Percentiles rank a stretch among this genome's conserved stretches.
These are phyloP conservation scores for Fraxinus ornus DNA, from an alignment of 305 asterid species.

Conservation along the genomic window DNA sequence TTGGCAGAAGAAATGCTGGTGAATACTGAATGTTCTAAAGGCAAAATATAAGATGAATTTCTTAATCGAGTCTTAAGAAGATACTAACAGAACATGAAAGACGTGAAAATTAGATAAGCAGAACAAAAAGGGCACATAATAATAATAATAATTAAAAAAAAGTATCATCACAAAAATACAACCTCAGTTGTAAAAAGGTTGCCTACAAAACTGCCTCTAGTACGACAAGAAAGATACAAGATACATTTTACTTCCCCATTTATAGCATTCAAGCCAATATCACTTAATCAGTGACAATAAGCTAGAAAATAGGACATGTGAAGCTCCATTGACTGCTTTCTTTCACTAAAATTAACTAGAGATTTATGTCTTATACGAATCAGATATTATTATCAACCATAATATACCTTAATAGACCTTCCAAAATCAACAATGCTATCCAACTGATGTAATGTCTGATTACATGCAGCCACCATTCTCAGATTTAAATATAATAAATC, in stretches of 20 bases:
- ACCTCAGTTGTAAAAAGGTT: background rate
- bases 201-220: background rate
- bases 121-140: background rate
- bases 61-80: background rate
- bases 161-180: background rate
- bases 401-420: background rate
- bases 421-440: background rate
- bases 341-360: background rate
- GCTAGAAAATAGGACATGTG: background rate
- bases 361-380: background rate
- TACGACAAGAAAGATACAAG: background rate
- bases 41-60: background rate
- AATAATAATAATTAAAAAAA: background rate
- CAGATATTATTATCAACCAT: background rate
- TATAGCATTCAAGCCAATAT: background rate
- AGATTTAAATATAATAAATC: background rate
- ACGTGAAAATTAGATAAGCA: background rate
- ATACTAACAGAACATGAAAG: background rate
- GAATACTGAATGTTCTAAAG: background rate
- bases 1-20: slow-evolving; percentile 1
- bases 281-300: background rate
- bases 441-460: background rate
- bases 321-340: background rate
- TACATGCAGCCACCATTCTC: background rate
- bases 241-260: background rate